These are phyloP conservation scores for Mycena alexandri DNA, from an alignment of 768 basidiomycete genomes.

Conservation along the genomic window DNA sequence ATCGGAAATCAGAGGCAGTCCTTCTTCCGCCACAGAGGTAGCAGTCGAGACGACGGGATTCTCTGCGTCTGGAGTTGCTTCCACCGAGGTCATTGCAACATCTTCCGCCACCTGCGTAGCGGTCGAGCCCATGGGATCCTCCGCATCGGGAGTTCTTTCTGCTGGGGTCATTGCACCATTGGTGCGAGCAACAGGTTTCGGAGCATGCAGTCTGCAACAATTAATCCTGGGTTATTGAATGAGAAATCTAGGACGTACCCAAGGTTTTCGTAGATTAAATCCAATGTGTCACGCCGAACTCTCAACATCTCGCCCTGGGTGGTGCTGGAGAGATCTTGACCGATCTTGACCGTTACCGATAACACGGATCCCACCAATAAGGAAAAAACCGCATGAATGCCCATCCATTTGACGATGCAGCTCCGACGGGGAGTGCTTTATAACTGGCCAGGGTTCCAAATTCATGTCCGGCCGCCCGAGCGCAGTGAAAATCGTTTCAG, in stretches of 20 bases:
- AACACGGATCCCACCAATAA: constrained; percentile 10
- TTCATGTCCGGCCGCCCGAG: constrained; percentile 2
- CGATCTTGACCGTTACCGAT: background rate
- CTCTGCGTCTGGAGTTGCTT: too few species aligned
- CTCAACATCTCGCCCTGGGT: constrained; percentile 1
- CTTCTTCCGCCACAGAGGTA: too few species aligned
- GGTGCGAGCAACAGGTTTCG: too few species aligned
- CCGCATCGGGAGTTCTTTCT: too few species aligned
- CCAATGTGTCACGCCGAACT: background rate
- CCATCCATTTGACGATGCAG: constrained; percentile 27
- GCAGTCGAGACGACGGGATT: too few species aligned
- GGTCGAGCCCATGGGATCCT: too few species aligned
- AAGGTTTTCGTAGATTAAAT: background rate
- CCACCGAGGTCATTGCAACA: too few species aligned
- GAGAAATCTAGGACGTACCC: background rate
- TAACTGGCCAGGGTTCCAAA: background rate
- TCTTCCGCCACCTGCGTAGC: too few species aligned
- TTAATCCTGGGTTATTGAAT: too few species aligned
- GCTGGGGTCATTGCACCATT: too few species aligned
- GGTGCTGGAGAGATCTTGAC: background rate
- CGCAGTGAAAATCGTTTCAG: constrained; percentile 16
- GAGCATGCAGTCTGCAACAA: too few species aligned
- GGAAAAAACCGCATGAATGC: constrained; percentile 25
- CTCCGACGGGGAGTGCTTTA: background rate
- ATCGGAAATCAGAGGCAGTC: too few species aligned